Evolutionary conservation across 78 protist species (phyloP).

Genomic region (Planoprotostelium fungivorum): DNA sequence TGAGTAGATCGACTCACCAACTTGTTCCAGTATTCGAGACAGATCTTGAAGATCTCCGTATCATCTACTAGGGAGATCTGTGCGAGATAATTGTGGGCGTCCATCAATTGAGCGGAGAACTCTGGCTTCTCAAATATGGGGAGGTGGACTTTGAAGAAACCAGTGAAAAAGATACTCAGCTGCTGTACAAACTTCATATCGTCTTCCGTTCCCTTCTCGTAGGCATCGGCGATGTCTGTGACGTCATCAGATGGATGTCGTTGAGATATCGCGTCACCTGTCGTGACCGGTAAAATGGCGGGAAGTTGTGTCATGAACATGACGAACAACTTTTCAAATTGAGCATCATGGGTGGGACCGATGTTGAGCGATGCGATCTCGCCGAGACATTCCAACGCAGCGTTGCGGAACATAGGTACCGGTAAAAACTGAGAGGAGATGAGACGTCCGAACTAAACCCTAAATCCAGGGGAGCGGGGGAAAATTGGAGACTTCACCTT

Average conservation of each 20-base stretch:
- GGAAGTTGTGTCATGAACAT: conserved; percentile 33
- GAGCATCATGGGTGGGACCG: conserved; percentile 15
- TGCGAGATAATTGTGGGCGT: conserved; percentile 62
- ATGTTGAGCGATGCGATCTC: conserved; percentile 77
- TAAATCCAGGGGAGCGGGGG: background rate
- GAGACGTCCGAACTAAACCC: too few relatives aligned
- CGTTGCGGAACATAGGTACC: conserved; percentile 58
- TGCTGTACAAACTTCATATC: conserved; percentile 75
- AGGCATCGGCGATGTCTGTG: conserved; percentile 50
- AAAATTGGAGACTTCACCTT: background rate
- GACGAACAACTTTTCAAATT: conserved; percentile 23
- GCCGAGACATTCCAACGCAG: conserved; percentile 81
- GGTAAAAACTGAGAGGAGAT: conserved; percentile 78
- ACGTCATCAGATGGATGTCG: background rate
- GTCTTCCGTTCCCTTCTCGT: conserved; percentile 18
- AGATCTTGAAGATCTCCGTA: conserved; percentile 90
- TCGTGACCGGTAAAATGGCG: conserved; percentile 29
- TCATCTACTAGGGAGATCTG: conserved; percentile 87
- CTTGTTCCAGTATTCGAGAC: conserved; percentile 94
- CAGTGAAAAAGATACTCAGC: conserved; percentile 74
- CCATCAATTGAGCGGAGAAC: conserved; percentile 22
- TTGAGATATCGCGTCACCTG: background rate
- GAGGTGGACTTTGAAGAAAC: conserved; percentile 75
- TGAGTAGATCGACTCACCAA: conserved; percentile 12
- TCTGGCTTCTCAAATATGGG: conserved; percentile 56